Base-by-base conservation (phyloP, 495 filamentous ascomycete species). In the Neurospora sp. region DNA sequence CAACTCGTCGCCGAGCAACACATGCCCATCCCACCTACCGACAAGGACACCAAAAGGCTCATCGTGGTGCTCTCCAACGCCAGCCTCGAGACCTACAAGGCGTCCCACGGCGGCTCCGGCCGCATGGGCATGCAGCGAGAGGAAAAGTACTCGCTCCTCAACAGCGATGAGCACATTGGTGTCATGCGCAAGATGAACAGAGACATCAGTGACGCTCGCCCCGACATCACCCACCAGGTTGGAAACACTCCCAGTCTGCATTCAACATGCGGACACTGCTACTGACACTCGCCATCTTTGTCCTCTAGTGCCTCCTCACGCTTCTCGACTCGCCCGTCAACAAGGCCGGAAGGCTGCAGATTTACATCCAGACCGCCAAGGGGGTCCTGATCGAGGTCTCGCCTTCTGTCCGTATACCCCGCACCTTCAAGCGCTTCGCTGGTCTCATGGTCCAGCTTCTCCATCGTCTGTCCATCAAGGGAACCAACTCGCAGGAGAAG, bases 141-240 rank as follows among this genome's bases (percentile, higher is more conserved):
- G 76, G 96, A 98, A 77, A 98, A 98, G 80, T 98, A 96, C 83
- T 93, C 93, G 69, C 85, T 99, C 54, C 88, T 99, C 76, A 99
- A 99, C 87, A 97, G 94, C 81, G 96, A 99, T 77, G 96, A 99
- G 84, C 96, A 99, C 80, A 99, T 99, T 75, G 96, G 96, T 70
- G 91, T 98, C 75, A 96, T 98, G 93, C 91, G 96, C 79, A 99
- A 98, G 88, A 98, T 97, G 95, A 96, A 96, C 83, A 86, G 96
- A 70, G 96, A 99, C 78, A 99, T 99, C 77, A 97, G 94, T 79
- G 96, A 99, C 80, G 96, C 96, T 39, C 90, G 96, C 71, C 96
- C 96, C 12, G 96, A 99, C 83, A 99, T 99, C 72, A 95, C 96
- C 23, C 96, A 99, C 80, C 96, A 98, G 93, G 95, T 98, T 84